phyloP scores from a whole-genome alignment of 768 basidiomycete species.

The Tulasnella sp. region DNA sequence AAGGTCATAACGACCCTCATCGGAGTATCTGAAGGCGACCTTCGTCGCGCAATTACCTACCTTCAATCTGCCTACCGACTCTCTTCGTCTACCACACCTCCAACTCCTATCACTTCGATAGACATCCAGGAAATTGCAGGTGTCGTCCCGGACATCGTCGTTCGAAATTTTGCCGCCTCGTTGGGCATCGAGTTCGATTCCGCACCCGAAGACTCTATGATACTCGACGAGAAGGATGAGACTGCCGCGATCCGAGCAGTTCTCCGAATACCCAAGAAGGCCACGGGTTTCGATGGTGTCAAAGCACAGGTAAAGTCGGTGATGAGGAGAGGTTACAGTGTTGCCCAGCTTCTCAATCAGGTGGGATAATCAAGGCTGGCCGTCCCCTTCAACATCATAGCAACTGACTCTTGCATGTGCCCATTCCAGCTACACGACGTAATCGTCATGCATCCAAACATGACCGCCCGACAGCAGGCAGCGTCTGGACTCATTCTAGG shows the following conservation, averaged over 20 bases:
- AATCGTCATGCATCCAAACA: conserved; percentile 68
- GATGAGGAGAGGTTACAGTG: conserved; percentile 85
- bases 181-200: conserved; percentile 56
- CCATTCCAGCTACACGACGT: conserved; percentile 73
- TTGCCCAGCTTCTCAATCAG: conserved; percentile 79
- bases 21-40: conserved; percentile 75
- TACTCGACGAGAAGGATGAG: conserved; percentile 29
- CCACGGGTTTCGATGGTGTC: conserved; percentile 47
- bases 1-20: conserved; percentile 63
- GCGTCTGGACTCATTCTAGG: conserved; percentile 74
- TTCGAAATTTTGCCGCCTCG: conserved; percentile 55
- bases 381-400: not conserved
- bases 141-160: conserved; percentile 68
- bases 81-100: conserved; percentile 60
- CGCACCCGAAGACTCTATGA: conserved; percentile 42
- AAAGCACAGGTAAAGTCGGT: conserved; percentile 62
- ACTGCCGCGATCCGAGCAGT: not conserved
- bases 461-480: conserved; percentile 74
- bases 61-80: conserved; percentile 91
- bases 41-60: conserved; percentile 94
- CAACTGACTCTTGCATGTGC: conserved; percentile 27
- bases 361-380: conserved; percentile 33
- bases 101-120: conserved; percentile 52
- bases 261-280: conserved; percentile 23
- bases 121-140: conserved; percentile 97